Evolutionary conservation across 2,329 filamentous ascomycete species (phyloP).

Genomic region (Dactylonectria macrodidyma): DNA sequence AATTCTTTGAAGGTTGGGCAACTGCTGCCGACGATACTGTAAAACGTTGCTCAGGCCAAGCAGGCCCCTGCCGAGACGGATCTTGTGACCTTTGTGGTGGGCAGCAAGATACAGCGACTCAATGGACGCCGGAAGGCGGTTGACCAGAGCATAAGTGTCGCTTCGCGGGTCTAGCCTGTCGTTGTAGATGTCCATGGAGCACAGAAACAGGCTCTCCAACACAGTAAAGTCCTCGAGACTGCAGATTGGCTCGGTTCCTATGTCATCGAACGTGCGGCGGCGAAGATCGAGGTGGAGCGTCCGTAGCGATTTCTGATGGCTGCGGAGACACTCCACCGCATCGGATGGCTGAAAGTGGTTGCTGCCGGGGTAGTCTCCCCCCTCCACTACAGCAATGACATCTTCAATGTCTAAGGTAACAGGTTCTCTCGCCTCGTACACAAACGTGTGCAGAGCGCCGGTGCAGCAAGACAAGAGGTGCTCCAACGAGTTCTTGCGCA

Average conservation of each 20-base stretch:
- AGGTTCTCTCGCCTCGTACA: neutral
- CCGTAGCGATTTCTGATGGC: neutral
- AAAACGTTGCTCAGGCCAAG: neutral
- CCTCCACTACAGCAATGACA: neutral
- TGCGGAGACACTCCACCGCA: neutral
- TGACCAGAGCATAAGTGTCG: neutral
- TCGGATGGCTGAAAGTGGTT: neutral
- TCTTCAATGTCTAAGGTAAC: neutral
- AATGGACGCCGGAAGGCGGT: slow-evolving; percentile 4
- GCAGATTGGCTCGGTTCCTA: neutral
- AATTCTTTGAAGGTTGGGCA: neutral
- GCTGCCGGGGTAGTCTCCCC: neutral
- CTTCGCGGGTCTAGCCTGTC: neutral
- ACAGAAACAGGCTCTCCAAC: neutral
- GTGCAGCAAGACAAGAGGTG: neutral
- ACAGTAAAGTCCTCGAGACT: neutral
- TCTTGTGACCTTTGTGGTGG: neutral
- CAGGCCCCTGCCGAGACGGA: neutral
- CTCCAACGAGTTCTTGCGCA: neutral
- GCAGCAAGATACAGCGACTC: slow-evolving; percentile 7
- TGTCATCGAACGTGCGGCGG: neutral
- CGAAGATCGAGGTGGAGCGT: neutral
- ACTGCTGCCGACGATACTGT: neutral
- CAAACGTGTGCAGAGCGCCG: neutral
- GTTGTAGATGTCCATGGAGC: neutral